A percentile compares a stretch with the other conserved stretches of the same genome.
Evolutionary conservation across 31 red algal genomes (phyloP).

Genomic region (Odonthalia washingtoniensis): DNA sequence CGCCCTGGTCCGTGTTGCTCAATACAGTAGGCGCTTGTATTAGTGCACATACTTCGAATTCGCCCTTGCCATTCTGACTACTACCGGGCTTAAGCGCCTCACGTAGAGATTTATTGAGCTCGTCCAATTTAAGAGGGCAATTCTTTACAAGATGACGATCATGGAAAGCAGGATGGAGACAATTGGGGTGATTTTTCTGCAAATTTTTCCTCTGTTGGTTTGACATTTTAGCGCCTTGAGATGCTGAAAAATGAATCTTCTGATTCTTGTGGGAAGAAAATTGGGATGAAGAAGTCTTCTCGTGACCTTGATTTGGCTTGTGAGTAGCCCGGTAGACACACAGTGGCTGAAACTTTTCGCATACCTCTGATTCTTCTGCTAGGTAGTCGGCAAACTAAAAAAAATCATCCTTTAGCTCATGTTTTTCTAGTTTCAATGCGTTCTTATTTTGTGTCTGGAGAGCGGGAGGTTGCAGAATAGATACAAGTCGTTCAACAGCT

Average conservation of each 20-base stretch:
- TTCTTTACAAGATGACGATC: conserved; percentile 42
- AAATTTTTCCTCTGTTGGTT: not conserved
- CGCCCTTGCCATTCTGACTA: not conserved
- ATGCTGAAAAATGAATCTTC: not conserved
- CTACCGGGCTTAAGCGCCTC: not conserved
- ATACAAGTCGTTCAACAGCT: not conserved
- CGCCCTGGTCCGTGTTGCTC: not conserved
- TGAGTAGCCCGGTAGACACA: not conserved
- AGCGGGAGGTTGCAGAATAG: conserved; percentile 9
- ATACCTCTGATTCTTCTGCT: not conserved
- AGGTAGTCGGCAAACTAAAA: not conserved
- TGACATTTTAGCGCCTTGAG: not conserved
- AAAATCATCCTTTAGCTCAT: not conserved
- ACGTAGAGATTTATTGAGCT: not conserved
- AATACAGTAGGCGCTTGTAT: not conserved
- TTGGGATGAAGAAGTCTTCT: not conserved
- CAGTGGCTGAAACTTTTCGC: not conserved
- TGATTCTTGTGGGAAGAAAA: not conserved
- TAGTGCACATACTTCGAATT: not conserved
- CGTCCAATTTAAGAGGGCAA: not conserved
- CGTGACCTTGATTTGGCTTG: not conserved
- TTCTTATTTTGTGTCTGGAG: not conserved
- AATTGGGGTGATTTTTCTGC: conserved; percentile 21
- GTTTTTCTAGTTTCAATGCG: not conserved
- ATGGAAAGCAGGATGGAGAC: not conserved